A percentile compares a stretch with the other conserved stretches of the same genome.
These are phyloP conservation scores for Pseudonectria foliicola DNA, from an alignment of 2,329 filamentous ascomycete species.

Conservation along the genomic window DNA sequence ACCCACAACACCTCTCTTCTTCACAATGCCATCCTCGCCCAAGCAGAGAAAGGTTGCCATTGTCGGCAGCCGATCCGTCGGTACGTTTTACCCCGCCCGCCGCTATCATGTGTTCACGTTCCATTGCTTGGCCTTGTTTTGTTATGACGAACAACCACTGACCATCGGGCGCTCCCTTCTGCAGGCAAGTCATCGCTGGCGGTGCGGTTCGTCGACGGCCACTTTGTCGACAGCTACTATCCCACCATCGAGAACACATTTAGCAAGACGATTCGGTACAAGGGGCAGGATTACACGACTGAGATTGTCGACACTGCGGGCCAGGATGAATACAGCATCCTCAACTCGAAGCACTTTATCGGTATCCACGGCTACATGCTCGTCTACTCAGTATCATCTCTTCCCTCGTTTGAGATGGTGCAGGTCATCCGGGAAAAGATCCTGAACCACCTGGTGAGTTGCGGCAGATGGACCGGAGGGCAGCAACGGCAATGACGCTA, in stretches of 20 bases:
- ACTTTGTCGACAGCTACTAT: constrained; percentile 99
- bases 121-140: not conserved
- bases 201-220: constrained; percentile 92
- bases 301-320: constrained; percentile 98
- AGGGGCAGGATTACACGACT: constrained; percentile 86
- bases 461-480: constrained; percentile 1
- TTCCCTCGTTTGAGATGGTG: constrained; percentile 96
- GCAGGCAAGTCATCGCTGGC: constrained; percentile 95
- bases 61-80: constrained; percentile 86
- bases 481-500: not conserved
- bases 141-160: constrained; percentile 1
- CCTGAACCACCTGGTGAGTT: constrained; percentile 81
- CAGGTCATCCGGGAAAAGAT: constrained; percentile 96
- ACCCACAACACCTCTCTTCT: constrained; percentile 1
- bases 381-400: constrained; percentile 92
- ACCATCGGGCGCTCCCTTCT: not conserved
- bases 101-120: not conserved
- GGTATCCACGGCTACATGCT: constrained; percentile 98
- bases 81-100: constrained; percentile 27
- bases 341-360: constrained; percentile 98
- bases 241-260: constrained; percentile 99
- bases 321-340: constrained; percentile 97
- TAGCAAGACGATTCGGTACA: constrained; percentile 88
- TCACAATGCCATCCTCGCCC: constrained; percentile 40
- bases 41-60: constrained; percentile 96